A percentile compares a stretch with the other conserved stretches of the same genome.
phyloP scores from a whole-genome alignment of 139 green algal species.

The Chlorella sorokiniana region DNA sequence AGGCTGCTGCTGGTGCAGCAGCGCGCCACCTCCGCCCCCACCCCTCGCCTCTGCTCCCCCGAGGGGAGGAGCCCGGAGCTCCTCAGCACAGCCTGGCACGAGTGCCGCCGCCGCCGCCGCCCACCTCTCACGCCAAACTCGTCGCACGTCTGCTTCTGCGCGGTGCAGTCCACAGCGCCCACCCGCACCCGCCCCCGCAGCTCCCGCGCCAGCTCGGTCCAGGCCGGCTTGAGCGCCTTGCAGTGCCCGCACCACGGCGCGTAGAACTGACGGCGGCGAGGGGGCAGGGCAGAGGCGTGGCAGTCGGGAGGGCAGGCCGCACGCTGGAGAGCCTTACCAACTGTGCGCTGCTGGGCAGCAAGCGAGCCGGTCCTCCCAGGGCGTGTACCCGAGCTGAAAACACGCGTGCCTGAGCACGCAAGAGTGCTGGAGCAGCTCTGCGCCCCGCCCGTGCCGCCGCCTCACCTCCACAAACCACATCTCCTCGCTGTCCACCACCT shows the following conservation, averaged over 20 bases:
- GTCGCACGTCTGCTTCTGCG: conserved; percentile 61
- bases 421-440: background rate
- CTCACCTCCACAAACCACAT: conserved; percentile 85
- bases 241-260: conserved; percentile 78
- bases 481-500: conserved; percentile 70
- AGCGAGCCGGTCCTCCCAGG: no score
- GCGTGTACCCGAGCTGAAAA: no score
- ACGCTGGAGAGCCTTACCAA: no score
- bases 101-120: conserved; percentile 3
- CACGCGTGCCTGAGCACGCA: no score
- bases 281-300: background rate
- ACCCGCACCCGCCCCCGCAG: conserved; percentile 79
- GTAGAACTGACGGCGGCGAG: conserved; percentile 7
- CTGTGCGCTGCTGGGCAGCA: no score
- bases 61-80: background rate
- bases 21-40: no score
- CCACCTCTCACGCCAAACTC: conserved; percentile 59
- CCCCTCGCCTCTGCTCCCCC: no score
- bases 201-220: conserved; percentile 66
- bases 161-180: conserved; percentile 89
- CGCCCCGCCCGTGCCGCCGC: background rate
- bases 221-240: conserved; percentile 84
- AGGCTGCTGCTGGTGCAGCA: no score
- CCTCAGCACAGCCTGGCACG: background rate
- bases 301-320: background rate